Base-by-base conservation (phyloP, 352 stramenopile genomes). In the Pythium folliculosum region DNA sequence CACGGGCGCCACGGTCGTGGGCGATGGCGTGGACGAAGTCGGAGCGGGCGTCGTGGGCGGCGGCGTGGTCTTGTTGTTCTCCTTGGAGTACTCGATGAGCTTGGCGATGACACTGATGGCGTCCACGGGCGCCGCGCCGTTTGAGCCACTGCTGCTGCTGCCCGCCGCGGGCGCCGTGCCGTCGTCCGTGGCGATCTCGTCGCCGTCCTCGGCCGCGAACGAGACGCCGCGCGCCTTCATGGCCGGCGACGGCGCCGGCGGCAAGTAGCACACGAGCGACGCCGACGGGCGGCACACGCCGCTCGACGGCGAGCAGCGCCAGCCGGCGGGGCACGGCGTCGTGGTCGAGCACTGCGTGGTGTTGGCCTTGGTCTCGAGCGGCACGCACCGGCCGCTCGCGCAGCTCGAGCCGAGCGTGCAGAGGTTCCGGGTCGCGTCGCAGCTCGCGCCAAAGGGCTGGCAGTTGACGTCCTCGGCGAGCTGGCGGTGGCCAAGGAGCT, bases 341-440 rank as follows among this genome's bases (percentile, higher is more conserved):
- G 53, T 70, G 40, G 63, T 62, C 0, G 17, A 27, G 37, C 48
- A 59, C 21, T 54, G 23, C 30, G 35, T 71, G 23, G 35, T 47
- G 40, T 10, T 56, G 21, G 58, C 49, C 30, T 43, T 43, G 17
- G 21, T 30, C 14, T 67, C 51, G 44, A 55, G 49, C 6, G 69
- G 68, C 16, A 75, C 51, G 35, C 75, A 86, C 25, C 73, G 56
- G 22, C 45, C 49, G 38, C 60, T 49, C 30, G 25, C 8, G 49
- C 77, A 86, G 1, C 45, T 71, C 16, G 77, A 80, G 2, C 76
- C 77, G 47, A 75, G 60, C 16, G 77, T 73, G 49, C 77, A 86
- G 35, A 83, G 48, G 1, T 54, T 58, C 7, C 49, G 69, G 0
- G 12, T 51, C 37, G 1, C 59, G 43, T 65, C 72, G 25, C 77